phyloP scores from a whole-genome alignment of 2,329 filamentous ascomycete species.

The Penicillium sp. region DNA sequence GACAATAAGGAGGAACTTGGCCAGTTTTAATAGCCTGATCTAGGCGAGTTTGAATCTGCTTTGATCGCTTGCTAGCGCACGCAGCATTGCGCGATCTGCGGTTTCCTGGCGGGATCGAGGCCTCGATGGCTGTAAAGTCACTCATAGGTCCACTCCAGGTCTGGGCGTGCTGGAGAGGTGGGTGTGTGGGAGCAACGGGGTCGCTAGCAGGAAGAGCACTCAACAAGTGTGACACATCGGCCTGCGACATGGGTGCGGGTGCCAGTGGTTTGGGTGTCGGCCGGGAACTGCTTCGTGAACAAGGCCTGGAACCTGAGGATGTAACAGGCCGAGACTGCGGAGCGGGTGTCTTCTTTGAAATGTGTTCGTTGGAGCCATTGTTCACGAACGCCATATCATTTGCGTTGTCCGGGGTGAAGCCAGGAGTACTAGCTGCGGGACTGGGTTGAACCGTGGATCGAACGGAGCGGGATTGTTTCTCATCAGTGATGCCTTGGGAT shows the following conservation, averaged over 20 bases:
- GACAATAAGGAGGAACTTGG: slow-evolving; percentile 81
- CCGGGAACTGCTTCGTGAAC: slow-evolving; percentile 37
- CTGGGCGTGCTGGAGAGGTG: slow-evolving; percentile 41
- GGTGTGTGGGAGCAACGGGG: slow-evolving; percentile 37
- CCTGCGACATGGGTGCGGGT: slow-evolving; percentile 38
- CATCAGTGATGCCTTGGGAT: slow-evolving; percentile 17
- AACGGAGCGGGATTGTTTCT: slow-evolving; percentile 23
- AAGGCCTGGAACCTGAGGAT: slow-evolving; percentile 35
- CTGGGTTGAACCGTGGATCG: slow-evolving; percentile 25
- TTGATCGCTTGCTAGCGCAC: slow-evolving; percentile 64
- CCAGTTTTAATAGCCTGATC: slow-evolving; percentile 67
- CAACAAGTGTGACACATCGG: slow-evolving; percentile 33
- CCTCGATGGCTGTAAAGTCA: slow-evolving; percentile 44
- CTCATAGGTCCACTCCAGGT: slow-evolving; percentile 47
- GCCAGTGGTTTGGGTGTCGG: slow-evolving; percentile 38
- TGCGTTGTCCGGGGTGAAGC: slow-evolving; percentile 19
- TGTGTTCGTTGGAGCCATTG: slow-evolving; percentile 20
- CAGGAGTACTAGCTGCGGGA: slow-evolving; percentile 26
- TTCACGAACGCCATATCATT: slow-evolving; percentile 21
- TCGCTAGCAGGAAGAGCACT: slow-evolving; percentile 51
- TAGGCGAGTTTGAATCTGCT: slow-evolving; percentile 58
- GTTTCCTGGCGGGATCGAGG: slow-evolving; percentile 35
- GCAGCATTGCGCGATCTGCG: slow-evolving; percentile 46
- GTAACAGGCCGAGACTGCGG: slow-evolving; percentile 29
- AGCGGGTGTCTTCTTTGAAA: slow-evolving; percentile 17